phyloP scores from a whole-genome alignment of 331 rosid species.

The Acacia pycnantha region DNA sequence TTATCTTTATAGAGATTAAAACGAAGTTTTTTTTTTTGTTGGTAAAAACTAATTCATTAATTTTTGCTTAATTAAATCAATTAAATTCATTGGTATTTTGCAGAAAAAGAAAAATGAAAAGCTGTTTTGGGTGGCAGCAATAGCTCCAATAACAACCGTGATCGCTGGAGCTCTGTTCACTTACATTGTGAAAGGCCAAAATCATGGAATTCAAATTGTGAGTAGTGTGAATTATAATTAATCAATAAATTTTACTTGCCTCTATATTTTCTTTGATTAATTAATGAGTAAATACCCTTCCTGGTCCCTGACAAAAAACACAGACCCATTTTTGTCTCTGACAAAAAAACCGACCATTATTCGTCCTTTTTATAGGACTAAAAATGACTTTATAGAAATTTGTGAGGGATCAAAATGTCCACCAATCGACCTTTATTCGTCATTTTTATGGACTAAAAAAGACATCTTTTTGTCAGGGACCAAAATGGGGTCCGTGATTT shows the following conservation, averaged over 20 bases:
- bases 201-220: conserved; percentile 53
- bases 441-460: no score
- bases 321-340: no score
- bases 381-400: no score
- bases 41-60: neutral
- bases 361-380: no score
- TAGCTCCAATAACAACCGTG: conserved; percentile 56
- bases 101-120: conserved; percentile 48
- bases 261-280: neutral
- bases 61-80: neutral
- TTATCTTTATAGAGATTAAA: neutral
- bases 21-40: neutral
- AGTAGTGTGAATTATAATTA: neutral
- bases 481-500: no score
- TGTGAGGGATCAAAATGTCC: no score
- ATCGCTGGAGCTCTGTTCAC: conserved; percentile 45
- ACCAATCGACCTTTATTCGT: no score
- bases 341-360: no score
- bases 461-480: no score
- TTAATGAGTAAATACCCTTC: no score
- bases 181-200: conserved; percentile 31
- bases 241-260: neutral
- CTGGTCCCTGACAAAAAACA: no score
- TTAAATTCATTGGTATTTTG: neutral
- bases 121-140: conserved; percentile 62